Base-by-base conservation (phyloP, 345 rosid genomes). In the Hypericum androsaemum region DNA sequence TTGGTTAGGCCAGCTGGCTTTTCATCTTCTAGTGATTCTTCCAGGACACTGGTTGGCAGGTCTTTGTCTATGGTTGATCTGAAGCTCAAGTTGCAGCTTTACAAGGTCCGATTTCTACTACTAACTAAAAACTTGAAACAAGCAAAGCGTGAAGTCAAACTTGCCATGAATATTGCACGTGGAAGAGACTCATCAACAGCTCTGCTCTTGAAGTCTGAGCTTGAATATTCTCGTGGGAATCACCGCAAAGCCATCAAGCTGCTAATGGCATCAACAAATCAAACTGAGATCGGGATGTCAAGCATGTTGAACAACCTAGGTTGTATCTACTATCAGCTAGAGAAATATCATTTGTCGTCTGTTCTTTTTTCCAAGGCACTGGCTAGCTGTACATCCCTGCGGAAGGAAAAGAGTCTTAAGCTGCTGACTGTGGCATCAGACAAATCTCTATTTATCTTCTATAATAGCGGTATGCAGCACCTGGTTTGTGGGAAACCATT, bases 71-170 rank as follows among this genome's bases (percentile, higher is more conserved):
- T 74, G 37, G 73, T 70, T 61, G 88, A 86, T 77, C 72, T 88
- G 72, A 94, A 83, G 88, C 88, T 88, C 28, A 88, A 81, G 77
- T 71, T 92, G 82, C 97, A 83, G 70, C 90, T 86, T 56, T 88
- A 94, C 81, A 88, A 79, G 83, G 97, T 94, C 53, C 80, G 71
- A 6, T 79, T 88, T 74, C 73, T 86, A 61, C 94, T 88, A 60
- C 87, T 88, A 50, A 80, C 94, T 22, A 83, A 92, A 64, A 94
- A 94, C 68, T 61, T 94, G 62, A 88, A 86, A 70, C 80, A 81
- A 63, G 99, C 95, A 1, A 94, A 94, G 77, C 95, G 97, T 17
- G 99, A 94, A 79, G 82, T 94, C 39, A 94, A 94, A 74, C 94
- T 78, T 72, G 90, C 97, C 10, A 82, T 94, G 79, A 88, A 88